Base-by-base conservation (phyloP, 306 rosid species). In the Glycine soja region DNA sequence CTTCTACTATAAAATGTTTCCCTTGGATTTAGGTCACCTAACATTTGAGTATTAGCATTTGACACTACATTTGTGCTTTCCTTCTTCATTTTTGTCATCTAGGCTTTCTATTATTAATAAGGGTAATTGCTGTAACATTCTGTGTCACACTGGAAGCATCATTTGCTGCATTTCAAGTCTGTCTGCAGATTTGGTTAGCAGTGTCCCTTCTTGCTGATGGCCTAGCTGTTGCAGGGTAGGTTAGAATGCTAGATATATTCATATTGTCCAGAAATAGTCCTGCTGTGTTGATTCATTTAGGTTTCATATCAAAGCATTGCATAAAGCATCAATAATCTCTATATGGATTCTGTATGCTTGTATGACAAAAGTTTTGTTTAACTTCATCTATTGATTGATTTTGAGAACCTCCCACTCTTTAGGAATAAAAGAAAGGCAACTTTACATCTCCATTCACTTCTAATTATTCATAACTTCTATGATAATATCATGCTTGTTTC, bases 161-260 rank as follows among this genome's bases (percentile, higher is more conserved):
- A 8, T 69, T 93, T 78, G 92, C 98, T 38, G 98, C 98, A 42
- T 93, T 91, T 81, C 98, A 93, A 80, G 89, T 92, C 80, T 93
- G 97, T 85, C 84, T 93, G 83, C 98, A 93, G 78, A 77, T 93
- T 85, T 93, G 98, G 98, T 75, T 93, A 88, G 88, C 98, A 62
- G 86, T 87, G 14, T 93, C 98, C 67, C 95, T 93, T 82, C 91
- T 91, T 38, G 95, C 98, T 3, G 98, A 93, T 71, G 98, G 97
- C 52, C 86, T 93, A 4, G 97, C 98, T 32, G 92, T 93, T 81
- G 95, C 98, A 34, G 97, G 89, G 3, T 97, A 93, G 98, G 98
- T 93, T 66, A 24, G 83, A 71, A 91, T 97, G 98, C 91, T 66
- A 24, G 83, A 71, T 72, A 72, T 43, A 2, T 48, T 58, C 67